These are phyloP conservation scores for Chimonanthus salicifolius DNA, from an alignment of 164 flowering plant species.

Conservation along the genomic window DNA sequence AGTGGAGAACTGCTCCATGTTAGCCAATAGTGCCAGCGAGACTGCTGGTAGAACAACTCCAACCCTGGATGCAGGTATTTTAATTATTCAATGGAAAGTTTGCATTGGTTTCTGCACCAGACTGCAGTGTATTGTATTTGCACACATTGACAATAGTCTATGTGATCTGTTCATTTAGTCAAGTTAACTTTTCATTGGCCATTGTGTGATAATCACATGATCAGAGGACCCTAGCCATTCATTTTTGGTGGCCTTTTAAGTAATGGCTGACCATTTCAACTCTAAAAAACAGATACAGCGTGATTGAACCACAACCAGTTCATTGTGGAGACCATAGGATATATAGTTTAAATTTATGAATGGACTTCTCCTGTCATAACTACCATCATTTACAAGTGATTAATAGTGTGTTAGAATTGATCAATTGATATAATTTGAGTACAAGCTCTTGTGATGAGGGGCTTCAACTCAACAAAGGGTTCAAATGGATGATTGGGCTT, in stretches of 20 bases:
- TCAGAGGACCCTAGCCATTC: not conserved
- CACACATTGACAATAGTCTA: not conserved
- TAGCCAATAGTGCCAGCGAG: constrained; percentile 22
- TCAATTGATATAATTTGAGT: not conserved
- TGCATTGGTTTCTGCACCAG: not conserved
- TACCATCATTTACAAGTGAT: not conserved
- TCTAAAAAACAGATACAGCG: not conserved
- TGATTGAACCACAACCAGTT: not conserved
- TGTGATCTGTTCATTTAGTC: not conserved
- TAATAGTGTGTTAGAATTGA: not conserved
- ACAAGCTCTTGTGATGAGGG: not conserved
- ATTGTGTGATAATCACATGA: not conserved
- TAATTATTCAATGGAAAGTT: not conserved
- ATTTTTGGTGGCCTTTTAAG: not conserved
- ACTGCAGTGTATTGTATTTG: not conserved
- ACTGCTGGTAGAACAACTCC: constrained; percentile 10
- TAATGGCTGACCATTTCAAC: not conserved
- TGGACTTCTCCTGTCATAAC: not conserved
- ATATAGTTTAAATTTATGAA: no score
- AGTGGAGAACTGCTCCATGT: constrained; percentile 9
- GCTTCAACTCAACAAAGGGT: not conserved
- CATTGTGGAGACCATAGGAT: not conserved
- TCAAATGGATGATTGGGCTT: not conserved
- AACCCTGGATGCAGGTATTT: constrained; percentile 42
- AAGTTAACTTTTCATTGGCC: not conserved